phyloP scores from a whole-genome alignment of 768 basidiomycete genomes.

The Phlegmacium glaucopus region DNA sequence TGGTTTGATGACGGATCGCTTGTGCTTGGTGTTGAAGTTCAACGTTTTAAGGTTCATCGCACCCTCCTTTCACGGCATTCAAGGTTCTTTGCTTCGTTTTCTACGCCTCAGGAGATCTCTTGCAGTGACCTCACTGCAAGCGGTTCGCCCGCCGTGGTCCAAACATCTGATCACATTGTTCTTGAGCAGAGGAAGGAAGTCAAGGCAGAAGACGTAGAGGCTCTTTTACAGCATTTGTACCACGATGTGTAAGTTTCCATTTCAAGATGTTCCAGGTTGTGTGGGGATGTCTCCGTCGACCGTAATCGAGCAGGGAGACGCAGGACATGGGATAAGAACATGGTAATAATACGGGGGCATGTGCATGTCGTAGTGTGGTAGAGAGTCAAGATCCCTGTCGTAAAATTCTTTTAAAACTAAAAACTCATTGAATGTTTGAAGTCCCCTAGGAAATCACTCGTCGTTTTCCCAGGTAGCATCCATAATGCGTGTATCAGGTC shows the following conservation, averaged over 20 bases:
- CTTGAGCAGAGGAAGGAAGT: constrained; percentile 35
- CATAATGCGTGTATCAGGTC: constrained; percentile 55
- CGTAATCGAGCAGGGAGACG: neutral
- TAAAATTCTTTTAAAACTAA: neutral
- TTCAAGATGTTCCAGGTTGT: neutral
- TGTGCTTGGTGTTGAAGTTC: constrained; percentile 40
- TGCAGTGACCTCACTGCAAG: neutral
- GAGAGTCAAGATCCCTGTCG: neutral
- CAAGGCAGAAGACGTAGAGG: constrained; percentile 46
- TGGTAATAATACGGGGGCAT: neutral
- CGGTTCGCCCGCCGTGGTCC: neutral
- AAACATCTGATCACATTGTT: constrained; percentile 1
- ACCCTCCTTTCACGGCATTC: constrained; percentile 54
- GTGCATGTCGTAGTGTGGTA: neutral
- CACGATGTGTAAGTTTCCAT: constrained; percentile 55
- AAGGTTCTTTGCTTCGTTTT: constrained; percentile 23
- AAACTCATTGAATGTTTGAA: constrained; percentile 21
- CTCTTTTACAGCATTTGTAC: constrained; percentile 61
- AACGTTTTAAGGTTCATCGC: constrained; percentile 56
- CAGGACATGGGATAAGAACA: no score
- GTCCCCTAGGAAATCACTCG: constrained; percentile 43
- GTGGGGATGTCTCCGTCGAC: neutral
- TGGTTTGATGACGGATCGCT: constrained; percentile 71
- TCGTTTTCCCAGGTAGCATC: constrained; percentile 47
- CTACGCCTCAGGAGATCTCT: neutral